Conservation (phyloP, 768 basidiomycete genomes). For the Royoungia palumana region DNA sequence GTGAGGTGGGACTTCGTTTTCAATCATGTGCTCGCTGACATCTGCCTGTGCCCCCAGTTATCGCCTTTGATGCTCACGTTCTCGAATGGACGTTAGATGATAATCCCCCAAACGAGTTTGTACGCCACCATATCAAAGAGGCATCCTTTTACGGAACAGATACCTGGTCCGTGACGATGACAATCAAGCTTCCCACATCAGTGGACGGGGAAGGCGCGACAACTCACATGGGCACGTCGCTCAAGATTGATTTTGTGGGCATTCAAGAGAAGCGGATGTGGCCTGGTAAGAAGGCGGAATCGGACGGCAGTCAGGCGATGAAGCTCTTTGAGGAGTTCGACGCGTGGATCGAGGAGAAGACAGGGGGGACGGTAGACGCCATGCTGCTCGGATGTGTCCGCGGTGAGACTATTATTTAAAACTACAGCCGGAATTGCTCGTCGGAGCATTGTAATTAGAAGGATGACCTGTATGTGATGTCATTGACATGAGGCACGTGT, state of each 20-base stretch:
- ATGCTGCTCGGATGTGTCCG: slow-evolving; percentile 69
- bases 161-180: slow-evolving; percentile 69
- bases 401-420: slow-evolving; percentile 47
- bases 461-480: too few relatives aligned
- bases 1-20: slow-evolving; percentile 33
- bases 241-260: slow-evolving; percentile 74
- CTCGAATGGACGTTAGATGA: slow-evolving; percentile 79
- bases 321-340: slow-evolving; percentile 72
- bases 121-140: slow-evolving; percentile 89
- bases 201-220: not conserved
- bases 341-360: slow-evolving; percentile 65
- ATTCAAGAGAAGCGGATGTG: slow-evolving; percentile 83
- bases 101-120: slow-evolving; percentile 69
- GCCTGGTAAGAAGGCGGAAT: slow-evolving; percentile 61
- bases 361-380: slow-evolving; percentile 62
- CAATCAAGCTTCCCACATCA: slow-evolving; percentile 48
- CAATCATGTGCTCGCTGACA: not conserved
- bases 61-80: slow-evolving; percentile 91
- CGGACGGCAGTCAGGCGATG: slow-evolving; percentile 59
- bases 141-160: slow-evolving; percentile 81
- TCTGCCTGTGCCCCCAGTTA: slow-evolving; percentile 40
- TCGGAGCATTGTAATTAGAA: too few relatives aligned
- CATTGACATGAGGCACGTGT: too few relatives aligned
- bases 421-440: too few relatives aligned
- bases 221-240: slow-evolving; percentile 7